Evolutionary conservation across 208 protist genomes (phyloP), one percentile per base, ranked within the genome.

Genomic region (Balamuthia mandrillaris): DNA sequence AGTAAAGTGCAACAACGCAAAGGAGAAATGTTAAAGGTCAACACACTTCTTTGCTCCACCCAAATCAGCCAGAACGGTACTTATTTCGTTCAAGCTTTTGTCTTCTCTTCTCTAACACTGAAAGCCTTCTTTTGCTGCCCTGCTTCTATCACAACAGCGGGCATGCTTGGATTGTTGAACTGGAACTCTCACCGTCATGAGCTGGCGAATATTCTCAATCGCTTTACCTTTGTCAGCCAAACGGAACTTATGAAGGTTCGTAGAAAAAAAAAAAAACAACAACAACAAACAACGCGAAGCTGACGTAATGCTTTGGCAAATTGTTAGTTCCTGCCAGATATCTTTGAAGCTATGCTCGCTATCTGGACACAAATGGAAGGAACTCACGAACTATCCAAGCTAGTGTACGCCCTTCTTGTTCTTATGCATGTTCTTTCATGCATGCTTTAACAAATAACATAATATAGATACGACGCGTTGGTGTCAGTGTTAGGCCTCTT

Each of bases 261-360:
- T n/a, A n/a, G n/a, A n/a, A n/a, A n/a, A n/a, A n/a, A n/a, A n/a
- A n/a, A n/a, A n/a, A n/a, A n/a, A n/a, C n/a, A n/a, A n/a, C n/a
- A n/a, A n/a, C n/a, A n/a, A n/a, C n/a, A n/a, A n/a, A n/a, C n/a
- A n/a, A n/a, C n/a, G n/a, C n/a, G n/a, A n/a, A n/a, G n/a, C n/a
- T n/a, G n/a, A n/a, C n/a, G n/a, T n/a, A n/a, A 72, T 47, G 63
- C 9, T 5, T 24, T 3, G 45, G 41, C 33, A 4, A 4, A 39
- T 16, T 45, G 60, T 10, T 10, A 10, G 49, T 89, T 89, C 45
- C 44, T 89, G 45, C 86, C 60, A n/a, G 66, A 86, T 10, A 86
- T 58, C 9, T 74, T 89, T 14, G 81, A 86, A 56, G 86, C 86
- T 18, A 61, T 89, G 44, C 86, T 89, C 74, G 18, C 51, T 16